Evolutionary conservation across 2,329 filamentous ascomycete genomes (phyloP).

Genomic region (Penicillium aurantiogriseum): DNA sequence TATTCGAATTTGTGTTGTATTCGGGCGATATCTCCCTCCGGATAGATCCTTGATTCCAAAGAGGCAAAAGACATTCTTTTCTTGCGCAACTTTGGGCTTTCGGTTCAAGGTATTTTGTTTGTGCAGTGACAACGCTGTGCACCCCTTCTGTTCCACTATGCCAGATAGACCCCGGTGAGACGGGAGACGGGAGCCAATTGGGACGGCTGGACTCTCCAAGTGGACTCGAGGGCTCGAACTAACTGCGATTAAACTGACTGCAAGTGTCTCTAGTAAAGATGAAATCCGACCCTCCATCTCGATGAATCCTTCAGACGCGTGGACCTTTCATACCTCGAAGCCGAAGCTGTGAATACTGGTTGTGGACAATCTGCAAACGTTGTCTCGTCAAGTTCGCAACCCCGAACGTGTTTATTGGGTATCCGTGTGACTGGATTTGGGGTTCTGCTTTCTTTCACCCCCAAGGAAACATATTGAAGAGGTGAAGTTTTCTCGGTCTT

Average conservation of each 20-base stretch:
- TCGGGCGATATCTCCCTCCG: background rate
- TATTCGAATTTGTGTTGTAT: background rate
- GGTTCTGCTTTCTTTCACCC: background rate
- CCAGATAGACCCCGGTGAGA: background rate
- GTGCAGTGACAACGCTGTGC: background rate
- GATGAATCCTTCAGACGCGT: no score
- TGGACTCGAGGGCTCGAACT: background rate
- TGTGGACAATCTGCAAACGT: background rate
- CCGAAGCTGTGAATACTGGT: background rate
- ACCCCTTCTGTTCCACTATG: background rate
- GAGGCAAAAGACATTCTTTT: background rate
- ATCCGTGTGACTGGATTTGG: background rate
- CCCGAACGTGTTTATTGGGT: background rate
- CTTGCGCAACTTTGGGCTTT: background rate
- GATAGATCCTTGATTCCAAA: background rate
- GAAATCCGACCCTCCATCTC: no score
- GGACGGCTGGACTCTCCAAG: background rate
- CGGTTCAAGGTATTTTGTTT: background rate
- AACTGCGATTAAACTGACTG: background rate
- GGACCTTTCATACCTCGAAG: no score
- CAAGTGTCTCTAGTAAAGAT: background rate
- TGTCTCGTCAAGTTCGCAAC: background rate
- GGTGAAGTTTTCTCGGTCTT: background rate
- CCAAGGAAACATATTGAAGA: background rate
- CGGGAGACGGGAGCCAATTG: background rate